Evolutionary conservation across 192 early-diverging fungal genomes (phyloP).

Genomic region (Gamsiella multidivaricata): DNA sequence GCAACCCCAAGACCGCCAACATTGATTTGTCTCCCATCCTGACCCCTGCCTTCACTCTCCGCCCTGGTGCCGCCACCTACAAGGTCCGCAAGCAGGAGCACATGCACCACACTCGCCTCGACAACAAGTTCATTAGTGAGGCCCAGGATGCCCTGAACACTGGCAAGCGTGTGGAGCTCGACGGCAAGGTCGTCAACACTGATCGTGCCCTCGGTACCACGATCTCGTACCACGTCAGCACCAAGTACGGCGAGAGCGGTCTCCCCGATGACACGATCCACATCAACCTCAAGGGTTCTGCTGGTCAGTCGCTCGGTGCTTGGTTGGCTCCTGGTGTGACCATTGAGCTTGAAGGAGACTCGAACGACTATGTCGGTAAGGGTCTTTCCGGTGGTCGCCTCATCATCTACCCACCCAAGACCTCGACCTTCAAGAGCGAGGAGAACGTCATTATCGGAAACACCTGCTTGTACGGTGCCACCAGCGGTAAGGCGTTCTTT

Average conservation of each 20-base stretch:
- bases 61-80: constrained; percentile 88
- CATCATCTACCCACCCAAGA: constrained; percentile 90
- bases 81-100: constrained; percentile 91
- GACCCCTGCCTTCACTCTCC: constrained; percentile 86
- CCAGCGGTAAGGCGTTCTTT: constrained; percentile 90
- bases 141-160: constrained; percentile 76
- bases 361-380: constrained; percentile 99
- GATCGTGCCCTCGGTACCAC: constrained; percentile 96
- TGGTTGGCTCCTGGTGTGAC: constrained; percentile 92
- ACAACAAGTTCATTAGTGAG: constrained; percentile 89
- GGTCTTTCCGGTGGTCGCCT: constrained; percentile 95
- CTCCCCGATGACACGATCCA: constrained; percentile 90
- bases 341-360: constrained; percentile 95
- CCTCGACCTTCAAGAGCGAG: constrained; percentile 79
- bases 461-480: constrained; percentile 98
- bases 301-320: constrained; percentile 96
- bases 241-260: constrained; percentile 78
- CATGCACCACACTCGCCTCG: constrained; percentile 84
- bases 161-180: constrained; percentile 67
- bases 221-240: constrained; percentile 91
- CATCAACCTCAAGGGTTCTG: constrained; percentile 87
- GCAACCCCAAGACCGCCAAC: constrained; percentile 86
- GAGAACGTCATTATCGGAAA: constrained; percentile 97
- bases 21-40: constrained; percentile 90
- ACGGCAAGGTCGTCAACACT: constrained; percentile 85